Base-by-base conservation (phyloP, 208 protist genomes). In the Trypanosoma caninum region DNA sequence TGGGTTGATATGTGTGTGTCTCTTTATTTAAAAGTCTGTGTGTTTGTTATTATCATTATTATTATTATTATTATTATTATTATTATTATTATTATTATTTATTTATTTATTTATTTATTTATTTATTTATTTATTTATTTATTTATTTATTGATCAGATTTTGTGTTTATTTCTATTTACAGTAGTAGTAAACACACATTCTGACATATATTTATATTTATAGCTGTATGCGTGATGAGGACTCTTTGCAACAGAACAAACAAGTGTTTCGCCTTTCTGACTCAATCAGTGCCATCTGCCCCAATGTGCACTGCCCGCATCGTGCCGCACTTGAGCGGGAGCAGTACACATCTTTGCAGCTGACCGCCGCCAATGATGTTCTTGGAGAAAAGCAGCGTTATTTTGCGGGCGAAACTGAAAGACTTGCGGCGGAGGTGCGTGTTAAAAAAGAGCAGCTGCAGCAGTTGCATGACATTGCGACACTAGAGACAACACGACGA, bases 41-140 rank as follows among this genome's bases (percentile, higher is more conserved):
- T 38, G 34, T 38, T 7, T 38, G 34, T 46, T 59, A 53, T 53
- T 35, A 59, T 47, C 44, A 34, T 74, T 16, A 34, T 11, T 56
- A 13, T 42, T n/a, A 13, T 54, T 40, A 45, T 22, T 40, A 18
- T 61, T 47, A 4, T 40, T 55, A 13, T 40, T 27, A 2, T 55
- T 14, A 31, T 23, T 16, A 28, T 22, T 37, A 18, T 33, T 18
- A 33, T 59, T 9, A 8, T 18, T 47, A 5, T 31, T 9, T 23
- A 14, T 14, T 37, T 4, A 25, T 13, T 18, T 38, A 18, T 37
- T 13, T 11, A 8, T 27, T 13, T 45, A 44, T 6, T 40, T 4
- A 30, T 65, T 1, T 45, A 42, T 71, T 0, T 55, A 22, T 47
- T 58, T 59, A 30, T 41, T 33, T 25, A 25, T 4, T 27, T 64